phyloP scores from a whole-genome alignment of 495 filamentous ascomycete species.

The Gamarada debralockiae region DNA sequence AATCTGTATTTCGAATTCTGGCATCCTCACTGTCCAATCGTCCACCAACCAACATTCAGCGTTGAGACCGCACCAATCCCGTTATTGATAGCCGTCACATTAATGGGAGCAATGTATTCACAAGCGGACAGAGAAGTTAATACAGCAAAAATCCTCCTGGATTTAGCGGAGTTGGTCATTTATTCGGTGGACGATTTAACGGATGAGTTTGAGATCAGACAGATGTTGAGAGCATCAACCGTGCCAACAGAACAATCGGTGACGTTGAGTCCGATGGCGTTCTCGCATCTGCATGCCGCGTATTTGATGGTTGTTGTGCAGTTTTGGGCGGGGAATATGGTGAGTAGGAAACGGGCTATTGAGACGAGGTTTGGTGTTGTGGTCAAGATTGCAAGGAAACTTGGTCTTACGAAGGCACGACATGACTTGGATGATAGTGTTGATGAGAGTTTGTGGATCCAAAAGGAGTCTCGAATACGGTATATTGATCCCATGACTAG shows the following conservation, averaged over 20 bases:
- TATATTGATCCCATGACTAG: neutral
- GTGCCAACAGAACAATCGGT: neutral
- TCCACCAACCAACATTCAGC: slow-evolving; percentile 39
- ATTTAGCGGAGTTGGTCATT: slow-evolving; percentile 43
- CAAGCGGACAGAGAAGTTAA: slow-evolving; percentile 34
- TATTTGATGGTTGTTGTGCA: slow-evolving; percentile 39
- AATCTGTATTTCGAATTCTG: slow-evolving; percentile 42
- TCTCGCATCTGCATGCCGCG: slow-evolving; percentile 42
- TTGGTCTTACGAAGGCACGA: slow-evolving; percentile 12
- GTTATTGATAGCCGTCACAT: slow-evolving; percentile 35
- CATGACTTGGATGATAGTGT: slow-evolving; percentile 10
- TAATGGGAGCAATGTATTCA: slow-evolving; percentile 49
- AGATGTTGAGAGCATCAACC: slow-evolving; percentile 9
- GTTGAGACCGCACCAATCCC: slow-evolving; percentile 33
- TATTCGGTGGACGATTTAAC: slow-evolving; percentile 41
- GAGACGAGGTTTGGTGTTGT: slow-evolving; percentile 42
- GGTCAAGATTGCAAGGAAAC: slow-evolving; percentile 23
- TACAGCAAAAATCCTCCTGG: slow-evolving; percentile 37
- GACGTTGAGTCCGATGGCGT: slow-evolving; percentile 10
- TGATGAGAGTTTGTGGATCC: slow-evolving; percentile 15
- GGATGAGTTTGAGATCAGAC: slow-evolving; percentile 36
- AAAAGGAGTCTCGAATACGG: slow-evolving; percentile 12
- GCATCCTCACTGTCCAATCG: slow-evolving; percentile 41
- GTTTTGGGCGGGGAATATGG: slow-evolving; percentile 42
- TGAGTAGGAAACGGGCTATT: slow-evolving; percentile 39